phyloP scores from a whole-genome alignment of 23 red algal species.

The Gracilaria vermiculophylla region DNA sequence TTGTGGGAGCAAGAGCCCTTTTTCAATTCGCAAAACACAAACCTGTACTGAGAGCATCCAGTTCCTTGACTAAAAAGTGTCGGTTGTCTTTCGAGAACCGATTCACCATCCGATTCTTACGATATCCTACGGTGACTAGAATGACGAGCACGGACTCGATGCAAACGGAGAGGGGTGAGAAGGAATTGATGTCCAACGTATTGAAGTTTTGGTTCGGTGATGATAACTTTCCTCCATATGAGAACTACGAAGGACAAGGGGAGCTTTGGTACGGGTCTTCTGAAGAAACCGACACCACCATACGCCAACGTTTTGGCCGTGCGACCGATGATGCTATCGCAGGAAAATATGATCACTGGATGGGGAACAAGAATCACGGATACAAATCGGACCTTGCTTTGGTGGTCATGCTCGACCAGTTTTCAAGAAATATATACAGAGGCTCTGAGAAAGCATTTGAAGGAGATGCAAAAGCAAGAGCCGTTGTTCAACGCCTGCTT shows the following conservation, averaged over 20 bases:
- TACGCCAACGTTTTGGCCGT: conserved; percentile 32
- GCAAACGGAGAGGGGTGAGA: background rate
- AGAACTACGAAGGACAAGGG: background rate
- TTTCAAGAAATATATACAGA: conserved; percentile 80
- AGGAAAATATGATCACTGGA: conserved; percentile 41
- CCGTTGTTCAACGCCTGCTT: conserved; percentile 43
- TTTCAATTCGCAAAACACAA: background rate
- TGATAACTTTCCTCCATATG: background rate
- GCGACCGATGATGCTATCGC: conserved; percentile 42
- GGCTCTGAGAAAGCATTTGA: conserved; percentile 66
- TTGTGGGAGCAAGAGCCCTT: too few relatives aligned
- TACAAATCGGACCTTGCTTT: conserved; percentile 59
- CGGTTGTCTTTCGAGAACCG: background rate
- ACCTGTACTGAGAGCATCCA: background rate
- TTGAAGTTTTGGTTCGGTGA: conserved; percentile 68
- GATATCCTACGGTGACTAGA: background rate
- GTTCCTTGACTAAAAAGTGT: background rate
- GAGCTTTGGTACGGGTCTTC: conserved; percentile 22
- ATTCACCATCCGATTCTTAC: background rate
- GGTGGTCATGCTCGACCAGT: conserved; percentile 85
- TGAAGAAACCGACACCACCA: conserved; percentile 26
- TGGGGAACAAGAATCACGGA: conserved; percentile 21
- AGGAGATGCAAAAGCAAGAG: conserved; percentile 51
- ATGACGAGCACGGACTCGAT: background rate
- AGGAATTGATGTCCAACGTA: conserved; percentile 32